phyloP scores from a whole-genome alignment of 2,329 filamentous ascomycete genomes.

The Fusarium oxysporum region DNA sequence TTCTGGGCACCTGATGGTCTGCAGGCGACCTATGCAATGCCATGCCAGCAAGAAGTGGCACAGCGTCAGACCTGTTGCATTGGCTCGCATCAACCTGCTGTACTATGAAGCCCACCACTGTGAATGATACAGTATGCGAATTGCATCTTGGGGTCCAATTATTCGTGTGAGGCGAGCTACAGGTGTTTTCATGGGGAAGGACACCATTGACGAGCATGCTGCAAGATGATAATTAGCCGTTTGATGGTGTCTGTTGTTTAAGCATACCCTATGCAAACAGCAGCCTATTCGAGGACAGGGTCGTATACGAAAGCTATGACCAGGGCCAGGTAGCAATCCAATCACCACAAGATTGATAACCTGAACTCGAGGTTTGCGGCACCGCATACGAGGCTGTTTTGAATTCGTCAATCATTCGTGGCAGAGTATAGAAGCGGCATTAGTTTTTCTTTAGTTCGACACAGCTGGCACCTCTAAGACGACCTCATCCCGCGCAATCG shows the following conservation, averaged over 20 bases:
- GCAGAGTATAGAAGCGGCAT: constrained; percentile 31
- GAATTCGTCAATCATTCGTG: constrained; percentile 23
- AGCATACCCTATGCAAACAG: constrained; percentile 21
- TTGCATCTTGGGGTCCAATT: constrained; percentile 22
- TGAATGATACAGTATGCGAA: constrained; percentile 19
- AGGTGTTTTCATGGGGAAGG: neutral
- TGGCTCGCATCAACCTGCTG: constrained; percentile 31
- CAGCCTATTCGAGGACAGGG: constrained; percentile 3
- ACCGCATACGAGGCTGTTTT: constrained; percentile 21
- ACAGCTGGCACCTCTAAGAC: constrained; percentile 17
- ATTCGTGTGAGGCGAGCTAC: constrained; percentile 21
- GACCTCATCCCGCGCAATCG: constrained; percentile 12
- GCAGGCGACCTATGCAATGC: constrained; percentile 44
- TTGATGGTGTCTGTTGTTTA: neutral
- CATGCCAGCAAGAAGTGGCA: constrained; percentile 41
- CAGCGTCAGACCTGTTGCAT: constrained; percentile 38
- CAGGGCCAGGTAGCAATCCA: neutral
- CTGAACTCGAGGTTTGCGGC: neutral
- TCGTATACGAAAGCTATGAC: constrained; percentile 15
- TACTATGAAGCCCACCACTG: constrained; percentile 18
- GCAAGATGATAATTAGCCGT: neutral
- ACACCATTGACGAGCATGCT: neutral
- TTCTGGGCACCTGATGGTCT: constrained; percentile 44
- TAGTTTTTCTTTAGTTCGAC: constrained; percentile 18
- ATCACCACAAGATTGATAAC: constrained; percentile 6